These are phyloP conservation scores for Aspergillus indologenus DNA, from an alignment of 495 filamentous ascomycete genomes.

Conservation along the genomic window DNA sequence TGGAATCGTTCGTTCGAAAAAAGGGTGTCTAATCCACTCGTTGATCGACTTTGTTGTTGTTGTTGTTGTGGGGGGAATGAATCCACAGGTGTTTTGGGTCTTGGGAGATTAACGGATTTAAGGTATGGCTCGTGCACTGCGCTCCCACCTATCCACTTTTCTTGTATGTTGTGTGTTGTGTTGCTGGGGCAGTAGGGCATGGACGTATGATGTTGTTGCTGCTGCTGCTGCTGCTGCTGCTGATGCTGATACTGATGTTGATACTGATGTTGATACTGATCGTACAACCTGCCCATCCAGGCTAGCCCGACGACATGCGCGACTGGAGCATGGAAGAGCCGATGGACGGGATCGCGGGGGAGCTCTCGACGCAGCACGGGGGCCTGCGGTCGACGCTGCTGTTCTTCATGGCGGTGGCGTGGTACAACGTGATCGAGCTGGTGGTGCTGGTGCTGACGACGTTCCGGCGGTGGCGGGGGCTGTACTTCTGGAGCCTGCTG, in stretches of 20 bases:
- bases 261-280: too few species aligned
- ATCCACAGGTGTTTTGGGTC: too few species aligned
- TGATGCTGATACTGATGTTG: too few species aligned
- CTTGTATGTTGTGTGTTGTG: not conserved
- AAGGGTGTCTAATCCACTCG: too few species aligned
- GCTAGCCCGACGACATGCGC: too few species aligned
- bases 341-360: slow-evolving; percentile 38
- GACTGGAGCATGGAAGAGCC: slow-evolving; percentile 17
- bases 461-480: slow-evolving; percentile 49
- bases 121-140: not conserved
- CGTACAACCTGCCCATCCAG: too few species aligned
- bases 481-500: slow-evolving; percentile 55
- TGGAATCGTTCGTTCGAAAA: too few species aligned
- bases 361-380: slow-evolving; percentile 26
- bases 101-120: not conserved
- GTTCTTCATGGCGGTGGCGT: slow-evolving; percentile 46
- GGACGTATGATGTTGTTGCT: too few species aligned
- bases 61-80: too few species aligned
- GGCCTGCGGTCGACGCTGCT: slow-evolving; percentile 35
- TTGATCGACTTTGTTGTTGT: too few species aligned
- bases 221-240: too few species aligned
- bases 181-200: too few species aligned
- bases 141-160: not conserved
- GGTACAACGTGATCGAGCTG: slow-evolving; percentile 51
- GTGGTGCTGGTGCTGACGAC: slow-evolving; percentile 48